These are phyloP conservation scores for Thalassiosira profunda DNA, from an alignment of 108 stramenopile species.

Conservation along the genomic window DNA sequence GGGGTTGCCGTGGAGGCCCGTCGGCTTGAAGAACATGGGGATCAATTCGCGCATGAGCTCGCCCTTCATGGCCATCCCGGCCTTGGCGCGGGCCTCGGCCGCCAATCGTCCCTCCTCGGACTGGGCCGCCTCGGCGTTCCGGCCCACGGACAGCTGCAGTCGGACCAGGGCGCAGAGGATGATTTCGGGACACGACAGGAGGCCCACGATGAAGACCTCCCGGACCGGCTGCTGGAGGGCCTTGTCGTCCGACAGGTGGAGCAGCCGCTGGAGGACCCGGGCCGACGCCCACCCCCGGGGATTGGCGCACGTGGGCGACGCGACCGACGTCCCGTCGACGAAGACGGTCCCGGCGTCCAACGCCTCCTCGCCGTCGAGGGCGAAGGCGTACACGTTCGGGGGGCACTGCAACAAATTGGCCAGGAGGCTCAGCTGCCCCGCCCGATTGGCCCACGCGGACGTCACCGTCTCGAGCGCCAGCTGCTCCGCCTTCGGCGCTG, in stretches of 20 bases:
- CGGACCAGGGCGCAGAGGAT: conserved; percentile 81
- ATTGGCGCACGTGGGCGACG: conserved; percentile 44
- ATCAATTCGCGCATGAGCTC: conserved; percentile 95
- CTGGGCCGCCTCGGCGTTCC: conserved; percentile 30
- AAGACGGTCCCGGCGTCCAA: conserved; percentile 68
- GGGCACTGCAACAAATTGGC: conserved; percentile 67
- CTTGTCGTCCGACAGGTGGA: conserved; percentile 80
- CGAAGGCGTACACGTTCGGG: conserved; percentile 67
- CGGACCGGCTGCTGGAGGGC: conserved; percentile 70
- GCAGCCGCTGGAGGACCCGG: conserved; percentile 71
- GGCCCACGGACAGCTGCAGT: conserved; percentile 44
- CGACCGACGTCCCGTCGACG: neutral
- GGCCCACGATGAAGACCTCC: conserved; percentile 77
- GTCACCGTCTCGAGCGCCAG: conserved; percentile 56
- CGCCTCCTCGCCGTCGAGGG: conserved; percentile 72
- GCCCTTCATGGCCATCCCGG: conserved; percentile 82
- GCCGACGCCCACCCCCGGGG: conserved; percentile 78
- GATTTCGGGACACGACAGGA: conserved; percentile 79
- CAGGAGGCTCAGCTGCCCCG: conserved; percentile 86
- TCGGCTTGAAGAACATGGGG: conserved; percentile 91
- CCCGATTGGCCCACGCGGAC: conserved; percentile 75
- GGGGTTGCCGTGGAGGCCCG: conserved; percentile 16
- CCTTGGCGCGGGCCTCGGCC: conserved; percentile 50
- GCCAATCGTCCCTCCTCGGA: conserved; percentile 12
- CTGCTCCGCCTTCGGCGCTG: conserved; percentile 62